Conservation (phyloP, 352 stramenopile species). For the Phytophthora crassamura region DNA sequence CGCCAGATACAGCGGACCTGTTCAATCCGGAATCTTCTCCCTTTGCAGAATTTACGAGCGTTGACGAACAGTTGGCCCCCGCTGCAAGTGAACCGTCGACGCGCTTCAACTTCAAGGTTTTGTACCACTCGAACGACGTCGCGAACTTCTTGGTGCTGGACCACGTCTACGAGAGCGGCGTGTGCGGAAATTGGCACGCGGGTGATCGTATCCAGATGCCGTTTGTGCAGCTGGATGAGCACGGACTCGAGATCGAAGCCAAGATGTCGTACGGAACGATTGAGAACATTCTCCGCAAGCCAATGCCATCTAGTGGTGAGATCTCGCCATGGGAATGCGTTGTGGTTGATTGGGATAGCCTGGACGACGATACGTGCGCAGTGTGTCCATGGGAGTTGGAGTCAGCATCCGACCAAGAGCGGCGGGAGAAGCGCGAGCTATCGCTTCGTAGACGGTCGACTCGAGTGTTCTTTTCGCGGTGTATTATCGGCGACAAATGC, state of each 20-base stretch:
- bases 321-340: conserved; percentile 83
- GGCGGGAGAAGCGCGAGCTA: conserved; percentile 49
- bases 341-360: conserved; percentile 73
- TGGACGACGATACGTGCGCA: conserved; percentile 66
- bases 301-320: conserved; percentile 23
- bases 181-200: conserved; percentile 73
- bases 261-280: conserved; percentile 78
- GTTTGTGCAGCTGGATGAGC: conserved; percentile 66
- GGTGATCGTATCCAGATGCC: conserved; percentile 81
- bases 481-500: conserved; percentile 56
- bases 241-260: conserved; percentile 62
- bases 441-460: conserved; percentile 45
- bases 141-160: conserved; percentile 89
- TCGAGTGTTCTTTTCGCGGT: conserved; percentile 57
- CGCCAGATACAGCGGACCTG: conserved; percentile 21
- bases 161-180: conserved; percentile 78
- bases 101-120: conserved; percentile 69
- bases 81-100: conserved; percentile 42
- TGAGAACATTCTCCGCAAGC: conserved; percentile 46
- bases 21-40: conserved; percentile 50
- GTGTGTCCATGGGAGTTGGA: conserved; percentile 88
- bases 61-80: conserved; percentile 63
- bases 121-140: conserved; percentile 81
- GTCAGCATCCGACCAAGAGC: conserved; percentile 39
- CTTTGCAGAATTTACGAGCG: conserved; percentile 75